Conservation (phyloP, 108 stramenopile genomes). For the Bacterosira constricta region DNA sequence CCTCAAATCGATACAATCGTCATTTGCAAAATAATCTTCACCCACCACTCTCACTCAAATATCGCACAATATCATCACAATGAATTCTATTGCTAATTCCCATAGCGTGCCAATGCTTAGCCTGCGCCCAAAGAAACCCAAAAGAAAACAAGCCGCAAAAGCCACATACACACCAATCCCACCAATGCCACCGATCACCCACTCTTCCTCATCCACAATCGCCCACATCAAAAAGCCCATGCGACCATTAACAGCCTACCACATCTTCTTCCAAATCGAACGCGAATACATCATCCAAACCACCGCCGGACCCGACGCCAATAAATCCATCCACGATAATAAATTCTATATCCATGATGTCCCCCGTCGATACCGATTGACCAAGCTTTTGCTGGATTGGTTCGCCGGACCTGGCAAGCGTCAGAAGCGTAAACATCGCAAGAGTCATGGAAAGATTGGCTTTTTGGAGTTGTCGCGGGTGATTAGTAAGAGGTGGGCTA, state of each 20-base stretch:
- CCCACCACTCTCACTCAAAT: too few relatives aligned
- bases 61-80: too few relatives aligned
- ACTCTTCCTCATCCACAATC: background rate
- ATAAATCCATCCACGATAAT: background rate
- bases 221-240: constrained; percentile 7
- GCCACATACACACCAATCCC: background rate
- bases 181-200: background rate
- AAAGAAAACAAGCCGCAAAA: background rate
- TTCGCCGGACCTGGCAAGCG: constrained; percentile 8
- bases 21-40: too few relatives aligned
- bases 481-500: constrained; percentile 60
- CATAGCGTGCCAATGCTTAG: background rate
- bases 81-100: background rate
- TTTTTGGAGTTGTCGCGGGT: constrained; percentile 65
- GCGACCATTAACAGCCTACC: constrained; percentile 32
- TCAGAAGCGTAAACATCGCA: constrained; percentile 49
- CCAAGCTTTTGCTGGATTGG: constrained; percentile 19
- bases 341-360: constrained; percentile 15
- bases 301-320: background rate
- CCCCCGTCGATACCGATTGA: constrained; percentile 30
- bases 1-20: too few relatives aligned
- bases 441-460: constrained; percentile 73
- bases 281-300: constrained; percentile 34
- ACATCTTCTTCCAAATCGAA: constrained; percentile 30
- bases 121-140: background rate